These are phyloP conservation scores for Grigorovia jiainica DNA, from an alignment of 805 yeast species.

Conservation along the genomic window DNA sequence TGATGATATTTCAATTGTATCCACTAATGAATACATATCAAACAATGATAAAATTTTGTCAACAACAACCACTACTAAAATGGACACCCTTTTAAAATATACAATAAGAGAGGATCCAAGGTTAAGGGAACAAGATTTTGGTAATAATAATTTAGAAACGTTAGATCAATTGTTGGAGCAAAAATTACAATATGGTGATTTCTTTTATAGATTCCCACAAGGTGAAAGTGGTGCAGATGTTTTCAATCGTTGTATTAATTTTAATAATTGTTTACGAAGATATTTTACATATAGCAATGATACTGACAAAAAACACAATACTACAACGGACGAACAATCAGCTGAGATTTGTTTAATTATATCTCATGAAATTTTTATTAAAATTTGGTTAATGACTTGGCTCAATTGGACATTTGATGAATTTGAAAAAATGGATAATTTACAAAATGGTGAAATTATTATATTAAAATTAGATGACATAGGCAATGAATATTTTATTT, in stretches of 20 bases:
- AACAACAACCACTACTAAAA: not conserved
- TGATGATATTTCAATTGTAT: not conserved
- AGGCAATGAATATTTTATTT: conserved; percentile 44
- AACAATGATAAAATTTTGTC: too few species aligned
- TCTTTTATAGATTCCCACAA: conserved; percentile 79
- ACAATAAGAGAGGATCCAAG: conserved; percentile 76
- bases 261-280: conserved; percentile 75
- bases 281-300: too few species aligned
- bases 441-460: conserved; percentile 74
- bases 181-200: conserved; percentile 77
- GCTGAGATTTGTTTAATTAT: conserved; percentile 75
- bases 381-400: conserved; percentile 91
- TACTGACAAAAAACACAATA: conserved; percentile 32
- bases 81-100: conserved; percentile 32
- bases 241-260: conserved; percentile 79
- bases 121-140: conserved; percentile 90
- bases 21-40: too few species aligned
- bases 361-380: conserved; percentile 91
- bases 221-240: conserved; percentile 97
- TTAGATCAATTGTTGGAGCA: conserved; percentile 79
- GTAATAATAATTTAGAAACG: conserved; percentile 58
- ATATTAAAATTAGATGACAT: conserved; percentile 55
- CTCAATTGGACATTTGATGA: conserved; percentile 84
- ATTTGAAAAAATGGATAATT: conserved; percentile 71
- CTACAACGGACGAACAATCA: conserved; percentile 53